Conservation (phyloP, 2,329 filamentous ascomycete genomes). For the Leptosphaerulina australis region DNA sequence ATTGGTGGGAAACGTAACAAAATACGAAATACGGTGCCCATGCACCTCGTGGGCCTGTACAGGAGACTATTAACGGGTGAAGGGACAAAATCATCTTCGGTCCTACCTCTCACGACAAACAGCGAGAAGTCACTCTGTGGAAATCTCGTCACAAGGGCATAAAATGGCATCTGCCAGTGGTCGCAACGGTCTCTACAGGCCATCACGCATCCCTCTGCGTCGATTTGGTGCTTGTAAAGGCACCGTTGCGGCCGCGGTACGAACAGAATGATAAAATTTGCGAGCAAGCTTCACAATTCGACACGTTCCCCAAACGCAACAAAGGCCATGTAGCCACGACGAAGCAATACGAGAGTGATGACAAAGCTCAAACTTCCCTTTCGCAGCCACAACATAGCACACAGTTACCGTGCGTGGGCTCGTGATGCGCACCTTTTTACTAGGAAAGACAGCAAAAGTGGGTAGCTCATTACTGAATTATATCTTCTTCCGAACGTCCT, state of each 20-base stretch:
- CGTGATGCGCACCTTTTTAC: too few species aligned
- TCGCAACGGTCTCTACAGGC: slow-evolving; percentile 23
- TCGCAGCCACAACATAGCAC: too few species aligned
- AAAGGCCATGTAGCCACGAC: neutral
- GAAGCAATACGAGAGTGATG: neutral
- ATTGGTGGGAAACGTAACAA: slow-evolving; percentile 26
- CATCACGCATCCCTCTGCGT: slow-evolving; percentile 22
- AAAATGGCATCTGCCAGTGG: slow-evolving; percentile 21
- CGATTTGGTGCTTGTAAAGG: slow-evolving; percentile 22
- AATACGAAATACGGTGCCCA: too few species aligned
- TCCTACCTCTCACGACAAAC: too few species aligned
- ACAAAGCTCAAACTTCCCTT: neutral
- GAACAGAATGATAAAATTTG: neutral
- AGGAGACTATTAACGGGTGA: too few species aligned
- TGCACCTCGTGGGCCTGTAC: too few species aligned
- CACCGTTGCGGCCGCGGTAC: slow-evolving; percentile 17
- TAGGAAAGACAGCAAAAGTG: too few species aligned
- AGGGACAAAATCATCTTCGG: too few species aligned
- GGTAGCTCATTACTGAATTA: too few species aligned
- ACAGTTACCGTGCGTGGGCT: too few species aligned
- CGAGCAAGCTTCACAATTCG: too few species aligned
- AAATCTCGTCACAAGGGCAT: slow-evolving; percentile 18
- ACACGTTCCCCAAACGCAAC: neutral
- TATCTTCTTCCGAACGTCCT: too few species aligned
- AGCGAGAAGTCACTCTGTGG: slow-evolving; percentile 7